Evolutionary conservation across 495 filamentous ascomycete genomes (phyloP).

Genomic region (Clohesyomyces aquaticus): DNA sequence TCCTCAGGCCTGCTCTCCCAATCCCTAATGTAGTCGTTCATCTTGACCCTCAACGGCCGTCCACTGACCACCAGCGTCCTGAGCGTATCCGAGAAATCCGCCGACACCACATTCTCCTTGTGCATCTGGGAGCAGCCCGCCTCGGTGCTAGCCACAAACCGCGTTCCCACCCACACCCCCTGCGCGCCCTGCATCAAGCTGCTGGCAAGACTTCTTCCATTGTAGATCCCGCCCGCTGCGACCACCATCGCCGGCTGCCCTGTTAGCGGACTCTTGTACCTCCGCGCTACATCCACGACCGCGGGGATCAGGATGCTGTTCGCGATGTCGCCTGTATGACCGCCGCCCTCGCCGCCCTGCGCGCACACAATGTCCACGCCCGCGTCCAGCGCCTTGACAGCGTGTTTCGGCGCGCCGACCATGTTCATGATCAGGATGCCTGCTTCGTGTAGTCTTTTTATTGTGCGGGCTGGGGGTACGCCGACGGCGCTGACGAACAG

Average conservation of each 20-base stretch:
- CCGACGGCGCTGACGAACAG: slow-evolving; percentile 85
- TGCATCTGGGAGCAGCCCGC: slow-evolving; percentile 76
- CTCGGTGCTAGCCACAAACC: slow-evolving; percentile 79
- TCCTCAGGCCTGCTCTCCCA: slow-evolving; percentile 77
- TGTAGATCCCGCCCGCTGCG: slow-evolving; percentile 50
- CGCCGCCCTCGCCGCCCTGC: slow-evolving; percentile 51
- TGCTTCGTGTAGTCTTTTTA: slow-evolving; percentile 72
- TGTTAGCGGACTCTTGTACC: slow-evolving; percentile 50
- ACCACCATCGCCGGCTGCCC: slow-evolving; percentile 50
- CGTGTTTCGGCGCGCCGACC: slow-evolving; percentile 90
- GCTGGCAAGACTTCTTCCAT: slow-evolving; percentile 48
- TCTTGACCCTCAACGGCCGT: slow-evolving; percentile 74
- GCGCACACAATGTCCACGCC: slow-evolving; percentile 83
- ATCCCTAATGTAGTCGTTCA: slow-evolving; percentile 76
- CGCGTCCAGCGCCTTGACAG: slow-evolving; percentile 75
- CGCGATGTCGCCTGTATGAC: slow-evolving; percentile 51
- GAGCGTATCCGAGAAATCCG: slow-evolving; percentile 72
- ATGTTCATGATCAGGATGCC: slow-evolving; percentile 91
- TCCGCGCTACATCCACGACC: slow-evolving; percentile 50
- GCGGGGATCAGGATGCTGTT: slow-evolving; percentile 51
- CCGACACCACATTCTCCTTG: slow-evolving; percentile 78
- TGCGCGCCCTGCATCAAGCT: slow-evolving; percentile 50
- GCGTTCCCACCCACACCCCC: slow-evolving; percentile 64
- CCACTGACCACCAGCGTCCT: slow-evolving; percentile 79
- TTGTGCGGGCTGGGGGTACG: slow-evolving; percentile 69